Conservation (phyloP, 805 yeast genomes). For the Candida alai region DNA sequence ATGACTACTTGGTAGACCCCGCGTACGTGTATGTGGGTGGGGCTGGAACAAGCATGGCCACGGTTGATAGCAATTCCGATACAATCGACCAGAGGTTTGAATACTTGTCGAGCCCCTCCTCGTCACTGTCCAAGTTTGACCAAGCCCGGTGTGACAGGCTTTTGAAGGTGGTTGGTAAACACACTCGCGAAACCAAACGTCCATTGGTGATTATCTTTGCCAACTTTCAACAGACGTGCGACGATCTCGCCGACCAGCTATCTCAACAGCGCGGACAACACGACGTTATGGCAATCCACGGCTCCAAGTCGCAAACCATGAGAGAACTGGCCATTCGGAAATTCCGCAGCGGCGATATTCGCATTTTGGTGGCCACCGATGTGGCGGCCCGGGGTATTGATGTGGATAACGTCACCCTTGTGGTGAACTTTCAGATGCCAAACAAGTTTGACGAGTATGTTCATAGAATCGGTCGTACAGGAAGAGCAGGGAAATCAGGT, state of each 20-base stretch:
- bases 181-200: constrained; percentile 32
- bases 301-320: constrained; percentile 79
- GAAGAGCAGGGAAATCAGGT: constrained; percentile 87
- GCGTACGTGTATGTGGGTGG: constrained; percentile 65
- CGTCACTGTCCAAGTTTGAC: constrained; percentile 24
- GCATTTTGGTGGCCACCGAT: constrained; percentile 83
- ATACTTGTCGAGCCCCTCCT: constrained; percentile 18
- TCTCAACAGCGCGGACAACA: constrained; percentile 36
- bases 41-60: no score
- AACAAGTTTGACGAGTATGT: constrained; percentile 75
- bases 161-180: constrained; percentile 31
- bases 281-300: constrained; percentile 67
- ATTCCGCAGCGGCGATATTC: constrained; percentile 52
- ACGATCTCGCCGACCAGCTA: constrained; percentile 54
- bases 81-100: constrained; percentile 67
- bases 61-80: constrained; percentile 47
- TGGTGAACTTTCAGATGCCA: constrained; percentile 83
- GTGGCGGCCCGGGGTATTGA: constrained; percentile 96
- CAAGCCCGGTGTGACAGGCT: constrained; percentile 41
- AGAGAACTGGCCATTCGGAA: constrained; percentile 73
- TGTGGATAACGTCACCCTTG: constrained; percentile 80
- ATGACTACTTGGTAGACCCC: constrained; percentile 58
- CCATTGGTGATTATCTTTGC: constrained; percentile 69
- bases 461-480: constrained; percentile 95
- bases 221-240: constrained; percentile 72